Conservation (phyloP, 1,284 basidiomycete species). For the Papiliotrema fonsecae region DNA sequence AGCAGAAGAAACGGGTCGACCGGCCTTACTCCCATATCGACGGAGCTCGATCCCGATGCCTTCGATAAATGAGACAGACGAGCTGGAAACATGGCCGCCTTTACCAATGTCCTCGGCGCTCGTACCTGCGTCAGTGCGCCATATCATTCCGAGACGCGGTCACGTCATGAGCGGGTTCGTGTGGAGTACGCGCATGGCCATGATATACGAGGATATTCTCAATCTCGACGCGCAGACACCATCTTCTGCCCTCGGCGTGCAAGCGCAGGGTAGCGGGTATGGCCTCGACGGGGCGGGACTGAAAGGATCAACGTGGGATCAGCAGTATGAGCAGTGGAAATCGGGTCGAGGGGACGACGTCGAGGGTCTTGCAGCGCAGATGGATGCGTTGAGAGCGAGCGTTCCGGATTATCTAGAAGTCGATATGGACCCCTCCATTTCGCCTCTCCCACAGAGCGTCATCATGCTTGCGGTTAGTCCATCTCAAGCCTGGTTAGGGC, state of each 20-base stretch:
- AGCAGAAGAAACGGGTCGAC: conserved; percentile 49
- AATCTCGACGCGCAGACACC: conserved; percentile 32
- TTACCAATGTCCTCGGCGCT: conserved; percentile 10
- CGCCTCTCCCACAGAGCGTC: conserved; percentile 36
- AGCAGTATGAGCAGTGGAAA: conserved; percentile 5
- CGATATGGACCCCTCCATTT: conserved; percentile 9
- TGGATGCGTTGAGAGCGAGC: conserved; percentile 25
- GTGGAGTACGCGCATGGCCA: conserved; percentile 37
- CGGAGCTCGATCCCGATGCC: conserved; percentile 47
- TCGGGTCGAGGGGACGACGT: conserved; percentile 6
- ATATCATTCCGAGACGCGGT: conserved; percentile 23
- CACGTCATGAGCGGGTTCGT: conserved; percentile 38
- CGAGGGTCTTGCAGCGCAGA: conserved; percentile 18
- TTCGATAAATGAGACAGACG: conserved; percentile 35
- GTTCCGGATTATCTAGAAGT: conserved; percentile 27
- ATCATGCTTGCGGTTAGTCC: conserved; percentile 32
- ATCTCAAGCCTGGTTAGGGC: too few relatives aligned
- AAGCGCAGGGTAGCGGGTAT: too few relatives aligned
- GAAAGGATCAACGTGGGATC: conserved; percentile 10
- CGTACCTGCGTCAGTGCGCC: conserved; percentile 16
- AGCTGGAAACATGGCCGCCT: conserved; percentile 7
- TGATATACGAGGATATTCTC: conserved; percentile 42
- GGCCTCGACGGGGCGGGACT: too few relatives aligned
- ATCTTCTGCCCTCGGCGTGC: too few relatives aligned
- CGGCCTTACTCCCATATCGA: conserved; percentile 43